These are phyloP conservation scores for Torulaspora pretoriensis DNA, from an alignment of 1,139 yeast genomes.

Conservation along the genomic window DNA sequence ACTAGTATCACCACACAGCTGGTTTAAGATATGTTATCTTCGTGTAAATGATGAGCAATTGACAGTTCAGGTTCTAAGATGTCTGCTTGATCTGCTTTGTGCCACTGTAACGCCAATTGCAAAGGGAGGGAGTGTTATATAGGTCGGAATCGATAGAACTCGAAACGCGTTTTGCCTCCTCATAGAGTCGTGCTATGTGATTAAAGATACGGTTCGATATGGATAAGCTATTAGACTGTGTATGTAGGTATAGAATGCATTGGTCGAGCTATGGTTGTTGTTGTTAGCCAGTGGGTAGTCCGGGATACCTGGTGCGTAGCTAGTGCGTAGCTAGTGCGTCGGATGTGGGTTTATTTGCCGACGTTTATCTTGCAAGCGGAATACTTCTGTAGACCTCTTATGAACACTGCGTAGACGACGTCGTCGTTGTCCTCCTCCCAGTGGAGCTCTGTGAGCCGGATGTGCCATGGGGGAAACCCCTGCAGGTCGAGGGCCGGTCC, in stretches of 20 bases:
- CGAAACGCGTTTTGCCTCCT: slow-evolving; percentile 6
- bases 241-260: slow-evolving; percentile 3
- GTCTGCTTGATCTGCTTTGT: background rate
- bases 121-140: slow-evolving; percentile 6
- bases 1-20: slow-evolving; percentile 1
- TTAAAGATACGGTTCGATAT: background rate
- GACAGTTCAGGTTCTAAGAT: background rate
- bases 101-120: background rate
- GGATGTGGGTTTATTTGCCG: slow-evolving; percentile 50
- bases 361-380: slow-evolving; percentile 80
- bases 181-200: background rate
- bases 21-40: background rate
- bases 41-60: slow-evolving; percentile 1
- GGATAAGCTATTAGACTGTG: background rate
- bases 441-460: slow-evolving; percentile 81
- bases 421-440: slow-evolving; percentile 82
- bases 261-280: slow-evolving; percentile 1
- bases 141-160: slow-evolving; percentile 3
- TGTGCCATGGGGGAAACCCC: slow-evolving; percentile 98
- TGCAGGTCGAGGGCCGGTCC: slow-evolving; percentile 84
- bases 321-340: background rate
- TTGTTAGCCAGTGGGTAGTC: background rate
- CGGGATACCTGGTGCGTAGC: too few relatives aligned
- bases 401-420: slow-evolving; percentile 79
- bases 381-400: slow-evolving; percentile 76